phyloP scores from a whole-genome alignment of 2,329 filamentous ascomycete genomes.

The Rosellinia necatrix region DNA sequence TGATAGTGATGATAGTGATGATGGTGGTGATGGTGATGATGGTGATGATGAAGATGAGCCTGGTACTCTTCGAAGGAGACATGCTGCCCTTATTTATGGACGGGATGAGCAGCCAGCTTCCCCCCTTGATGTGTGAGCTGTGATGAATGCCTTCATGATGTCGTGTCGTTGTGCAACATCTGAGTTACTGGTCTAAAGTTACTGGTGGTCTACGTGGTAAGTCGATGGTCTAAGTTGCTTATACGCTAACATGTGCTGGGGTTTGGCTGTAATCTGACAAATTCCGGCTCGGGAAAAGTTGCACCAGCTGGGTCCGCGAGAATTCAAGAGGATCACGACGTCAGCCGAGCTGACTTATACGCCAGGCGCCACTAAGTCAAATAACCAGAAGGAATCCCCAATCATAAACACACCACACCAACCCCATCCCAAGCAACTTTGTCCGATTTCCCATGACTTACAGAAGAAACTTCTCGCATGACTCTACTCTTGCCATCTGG shows the following conservation, averaged over 20 bases:
- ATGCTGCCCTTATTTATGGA: slow-evolving; percentile 14
- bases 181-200: background rate
- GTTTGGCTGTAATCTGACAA: slow-evolving; percentile 15
- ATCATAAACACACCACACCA: slow-evolving; percentile 22
- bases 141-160: background rate
- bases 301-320: slow-evolving; percentile 20
- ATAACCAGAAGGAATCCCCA: background rate
- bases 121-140: background rate
- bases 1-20: background rate
- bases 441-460: slow-evolving; percentile 8
- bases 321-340: background rate
- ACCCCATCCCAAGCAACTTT: slow-evolving; percentile 25
- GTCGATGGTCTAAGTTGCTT: too few relatives aligned
- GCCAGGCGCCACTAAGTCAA: background rate
- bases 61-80: background rate
- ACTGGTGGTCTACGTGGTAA: too few relatives aligned
- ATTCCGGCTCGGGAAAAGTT: slow-evolving; percentile 28
- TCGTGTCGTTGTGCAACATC: background rate
- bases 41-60: background rate
- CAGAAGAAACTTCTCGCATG: background rate
- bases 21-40: background rate
- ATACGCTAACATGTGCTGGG: too few relatives aligned
- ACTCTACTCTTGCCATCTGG: too few relatives aligned
- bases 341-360: background rate
- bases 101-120: background rate